phyloP scores from a whole-genome alignment of 495 filamentous ascomycete species.

The Penicillium canariense region DNA sequence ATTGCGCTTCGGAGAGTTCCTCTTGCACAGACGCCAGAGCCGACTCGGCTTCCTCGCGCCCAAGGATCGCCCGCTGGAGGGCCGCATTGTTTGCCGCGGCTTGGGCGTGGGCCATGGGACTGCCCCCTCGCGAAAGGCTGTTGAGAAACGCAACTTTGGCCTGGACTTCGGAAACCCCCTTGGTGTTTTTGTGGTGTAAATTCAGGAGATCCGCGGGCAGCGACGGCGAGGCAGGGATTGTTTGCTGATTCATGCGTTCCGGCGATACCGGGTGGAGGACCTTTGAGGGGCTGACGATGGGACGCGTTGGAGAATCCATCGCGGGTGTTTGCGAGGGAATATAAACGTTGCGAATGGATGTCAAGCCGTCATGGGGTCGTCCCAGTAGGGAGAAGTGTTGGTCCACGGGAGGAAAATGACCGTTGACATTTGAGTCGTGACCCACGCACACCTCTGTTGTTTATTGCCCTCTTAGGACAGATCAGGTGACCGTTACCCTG shows the following conservation, averaged over 20 bases:
- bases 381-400: constrained; percentile 12
- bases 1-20: constrained; percentile 67
- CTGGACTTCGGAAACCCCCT: constrained; percentile 69
- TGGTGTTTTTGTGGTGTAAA: constrained; percentile 40
- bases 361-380: constrained; percentile 26
- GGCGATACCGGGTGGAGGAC: constrained; percentile 72
- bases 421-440: constrained; percentile 29
- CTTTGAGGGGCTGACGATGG: constrained; percentile 51
- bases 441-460: constrained; percentile 36
- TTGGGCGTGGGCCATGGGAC: constrained; percentile 55
- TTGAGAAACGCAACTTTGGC: constrained; percentile 86
- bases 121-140: constrained; percentile 59
- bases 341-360: constrained; percentile 3
- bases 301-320: constrained; percentile 46
- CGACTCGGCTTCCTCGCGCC: constrained; percentile 74
- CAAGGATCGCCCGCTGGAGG: constrained; percentile 75
- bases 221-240: constrained; percentile 52
- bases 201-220: constrained; percentile 45
- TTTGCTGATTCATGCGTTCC: constrained; percentile 76
- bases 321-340: constrained; percentile 18
- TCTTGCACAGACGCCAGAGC: constrained; percentile 55
- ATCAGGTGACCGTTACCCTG: constrained; percentile 42
- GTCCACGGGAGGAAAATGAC: constrained; percentile 21
- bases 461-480: constrained; percentile 30
- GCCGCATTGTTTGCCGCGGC: constrained; percentile 59